Conservation (phyloP, 192 early-diverging fungal species). For the Phlyctochytrium planicorne region DNA sequence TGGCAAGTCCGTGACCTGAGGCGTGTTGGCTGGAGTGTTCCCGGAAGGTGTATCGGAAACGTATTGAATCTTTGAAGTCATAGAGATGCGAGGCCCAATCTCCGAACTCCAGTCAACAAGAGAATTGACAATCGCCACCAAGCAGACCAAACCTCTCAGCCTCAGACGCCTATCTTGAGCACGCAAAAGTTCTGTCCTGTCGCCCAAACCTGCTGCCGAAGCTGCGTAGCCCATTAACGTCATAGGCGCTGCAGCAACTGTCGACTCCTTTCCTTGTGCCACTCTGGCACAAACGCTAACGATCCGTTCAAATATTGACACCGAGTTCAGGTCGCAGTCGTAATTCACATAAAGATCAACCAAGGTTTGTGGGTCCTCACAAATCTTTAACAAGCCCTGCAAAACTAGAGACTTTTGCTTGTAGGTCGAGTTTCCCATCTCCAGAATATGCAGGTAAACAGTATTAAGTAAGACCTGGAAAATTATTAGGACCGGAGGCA, state of each 20-base stretch:
- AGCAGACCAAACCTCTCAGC: slow-evolving; percentile 39
- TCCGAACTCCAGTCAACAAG: slow-evolving; percentile 55
- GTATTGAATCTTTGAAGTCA: not conserved
- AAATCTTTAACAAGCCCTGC: slow-evolving; percentile 54
- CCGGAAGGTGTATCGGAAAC: not conserved
- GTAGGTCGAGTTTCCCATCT: slow-evolving; percentile 59
- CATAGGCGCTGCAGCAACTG: slow-evolving; percentile 1
- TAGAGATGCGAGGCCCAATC: slow-evolving; percentile 24
- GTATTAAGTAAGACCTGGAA: slow-evolving; percentile 46
- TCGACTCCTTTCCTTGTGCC: slow-evolving; percentile 39
- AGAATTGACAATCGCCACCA: slow-evolving; percentile 51
- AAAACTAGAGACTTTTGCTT: slow-evolving; percentile 57
- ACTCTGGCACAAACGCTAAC: slow-evolving; percentile 44
- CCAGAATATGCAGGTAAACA: slow-evolving; percentile 60
- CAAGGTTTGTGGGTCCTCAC: slow-evolving; percentile 55
- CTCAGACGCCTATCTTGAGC: slow-evolving; percentile 44
- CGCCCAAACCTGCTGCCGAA: slow-evolving; percentile 32
- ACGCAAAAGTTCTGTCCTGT: slow-evolving; percentile 35
- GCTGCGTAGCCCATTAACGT: slow-evolving; percentile 34
- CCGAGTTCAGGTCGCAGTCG: slow-evolving; percentile 55
- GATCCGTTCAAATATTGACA: slow-evolving; percentile 53
- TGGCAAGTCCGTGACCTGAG: not conserved
- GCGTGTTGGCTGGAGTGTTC: not conserved
- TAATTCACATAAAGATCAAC: slow-evolving; percentile 64
- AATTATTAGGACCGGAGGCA: not conserved